These are phyloP conservation scores for Solanum stenotomum DNA, from an alignment of 257 asterid genomes.

Conservation along the genomic window DNA sequence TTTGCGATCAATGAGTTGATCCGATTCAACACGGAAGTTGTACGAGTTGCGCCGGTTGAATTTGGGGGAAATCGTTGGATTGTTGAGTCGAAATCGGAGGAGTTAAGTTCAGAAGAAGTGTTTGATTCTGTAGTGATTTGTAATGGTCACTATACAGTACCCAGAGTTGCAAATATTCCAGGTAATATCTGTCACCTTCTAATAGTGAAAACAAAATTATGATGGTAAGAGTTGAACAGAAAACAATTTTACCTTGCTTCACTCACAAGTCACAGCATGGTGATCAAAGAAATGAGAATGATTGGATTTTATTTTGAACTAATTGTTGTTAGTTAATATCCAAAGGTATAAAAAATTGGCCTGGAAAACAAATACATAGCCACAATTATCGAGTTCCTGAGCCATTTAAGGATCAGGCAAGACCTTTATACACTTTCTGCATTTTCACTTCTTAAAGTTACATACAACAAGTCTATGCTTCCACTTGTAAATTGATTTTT, in stretches of 20 bases:
- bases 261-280: neutral
- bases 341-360: constrained; percentile 53
- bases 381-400: constrained; percentile 58
- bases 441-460: neutral
- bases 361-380: constrained; percentile 54
- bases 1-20: constrained; percentile 33
- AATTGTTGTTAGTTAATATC: neutral
- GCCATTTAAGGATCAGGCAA: constrained; percentile 42
- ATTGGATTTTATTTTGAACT: neutral
- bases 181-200: neutral
- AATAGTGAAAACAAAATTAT: too few relatives aligned
- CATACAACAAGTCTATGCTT: neutral
- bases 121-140: constrained; percentile 31
- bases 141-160: constrained; percentile 20
- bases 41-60: constrained; percentile 28
- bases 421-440: neutral
- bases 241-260: neutral
- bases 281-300: neutral
- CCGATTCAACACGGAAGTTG: constrained; percentile 28
- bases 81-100: constrained; percentile 25
- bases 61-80: constrained; percentile 19
- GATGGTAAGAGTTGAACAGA: too few relatives aligned
- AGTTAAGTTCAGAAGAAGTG: constrained; percentile 5
- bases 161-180: constrained; percentile 11
- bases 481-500: neutral